Evolutionary conservation across 495 filamentous ascomycete species (phyloP).

Genomic region (Amorphotheca resinae): DNA sequence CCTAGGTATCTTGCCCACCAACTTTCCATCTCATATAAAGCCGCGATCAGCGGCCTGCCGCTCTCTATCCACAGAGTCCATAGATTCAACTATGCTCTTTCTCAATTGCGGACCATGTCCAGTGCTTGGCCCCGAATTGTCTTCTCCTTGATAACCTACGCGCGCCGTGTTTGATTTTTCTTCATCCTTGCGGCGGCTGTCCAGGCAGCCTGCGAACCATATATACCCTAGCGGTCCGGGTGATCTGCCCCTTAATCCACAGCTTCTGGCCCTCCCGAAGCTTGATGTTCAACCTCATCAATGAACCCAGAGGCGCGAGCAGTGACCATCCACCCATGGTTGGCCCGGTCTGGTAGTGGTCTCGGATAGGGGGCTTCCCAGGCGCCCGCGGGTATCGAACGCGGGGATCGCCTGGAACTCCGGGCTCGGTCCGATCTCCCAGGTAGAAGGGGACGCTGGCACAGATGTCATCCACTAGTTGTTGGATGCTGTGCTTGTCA

Average conservation of each 20-base stretch:
- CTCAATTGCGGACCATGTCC: too few species aligned
- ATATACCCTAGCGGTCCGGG: conserved; percentile 1
- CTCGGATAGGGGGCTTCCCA: neutral
- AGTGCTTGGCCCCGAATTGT: too few species aligned
- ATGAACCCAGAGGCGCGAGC: neutral
- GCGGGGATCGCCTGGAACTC: conserved; percentile 1
- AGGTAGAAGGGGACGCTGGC: conserved; percentile 5
- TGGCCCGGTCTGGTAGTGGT: conserved; percentile 2
- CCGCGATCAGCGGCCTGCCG: too few species aligned
- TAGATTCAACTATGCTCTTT: too few species aligned
- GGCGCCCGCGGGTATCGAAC: conserved; percentile 1
- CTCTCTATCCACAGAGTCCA: too few species aligned
- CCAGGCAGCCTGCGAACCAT: neutral
- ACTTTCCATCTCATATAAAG: too few species aligned
- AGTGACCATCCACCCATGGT: conserved; percentile 4
- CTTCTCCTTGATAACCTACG: too few species aligned
- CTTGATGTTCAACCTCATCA: neutral
- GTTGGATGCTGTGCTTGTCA: neutral
- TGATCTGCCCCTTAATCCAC: conserved; percentile 6
- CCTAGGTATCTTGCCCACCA: too few species aligned
- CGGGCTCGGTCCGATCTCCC: conserved; percentile 1
- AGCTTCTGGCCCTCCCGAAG: conserved; percentile 5
- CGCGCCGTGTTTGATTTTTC: too few species aligned
- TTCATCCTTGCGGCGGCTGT: neutral
- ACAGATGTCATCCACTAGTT: conserved; percentile 4